Evolutionary conservation across 257 asterid genomes (phyloP).

Genomic region (Plectranthus barbatus): DNA sequence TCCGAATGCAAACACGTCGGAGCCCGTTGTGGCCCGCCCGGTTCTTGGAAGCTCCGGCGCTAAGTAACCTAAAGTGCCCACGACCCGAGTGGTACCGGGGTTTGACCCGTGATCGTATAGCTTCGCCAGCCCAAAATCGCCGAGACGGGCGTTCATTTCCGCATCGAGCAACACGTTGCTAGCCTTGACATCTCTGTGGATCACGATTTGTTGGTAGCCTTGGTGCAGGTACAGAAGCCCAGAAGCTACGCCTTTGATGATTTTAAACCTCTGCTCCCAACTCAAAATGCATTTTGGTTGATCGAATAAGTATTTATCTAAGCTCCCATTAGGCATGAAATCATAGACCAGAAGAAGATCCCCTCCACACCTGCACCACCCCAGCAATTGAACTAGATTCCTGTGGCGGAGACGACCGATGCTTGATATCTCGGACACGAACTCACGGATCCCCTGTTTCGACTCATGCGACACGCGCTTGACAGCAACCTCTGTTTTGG

Average conservation of each 20-base stretch:
- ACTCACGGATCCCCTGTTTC: constrained; percentile 60
- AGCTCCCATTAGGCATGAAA: constrained; percentile 72
- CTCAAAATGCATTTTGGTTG: constrained; percentile 23
- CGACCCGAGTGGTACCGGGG: constrained; percentile 53
- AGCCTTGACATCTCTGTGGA: constrained; percentile 60
- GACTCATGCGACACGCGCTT: constrained; percentile 64
- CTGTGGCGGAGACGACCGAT: constrained; percentile 65
- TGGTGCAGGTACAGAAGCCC: constrained; percentile 64
- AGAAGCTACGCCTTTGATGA: constrained; percentile 61
- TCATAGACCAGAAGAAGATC: constrained; percentile 67
- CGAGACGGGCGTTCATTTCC: constrained; percentile 44
- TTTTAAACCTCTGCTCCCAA: constrained; percentile 57
- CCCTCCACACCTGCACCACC: constrained; percentile 63
- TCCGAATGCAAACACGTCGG: constrained; percentile 57
- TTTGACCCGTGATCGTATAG: constrained; percentile 48
- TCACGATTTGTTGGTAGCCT: constrained; percentile 56
- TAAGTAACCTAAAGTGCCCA: constrained; percentile 62
- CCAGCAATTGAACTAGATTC: constrained; percentile 55
- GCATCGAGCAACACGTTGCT: constrained; percentile 56
- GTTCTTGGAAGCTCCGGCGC: constrained; percentile 59
- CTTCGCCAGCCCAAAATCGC: constrained; percentile 63
- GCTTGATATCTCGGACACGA: constrained; percentile 56
- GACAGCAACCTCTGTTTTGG: constrained; percentile 45
- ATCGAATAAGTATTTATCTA: constrained; percentile 44
- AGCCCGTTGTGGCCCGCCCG: constrained; percentile 43